Evolutionary conservation across 1,284 basidiomycete species (phyloP).

Genomic region (Cystobasidium sp.): DNA sequence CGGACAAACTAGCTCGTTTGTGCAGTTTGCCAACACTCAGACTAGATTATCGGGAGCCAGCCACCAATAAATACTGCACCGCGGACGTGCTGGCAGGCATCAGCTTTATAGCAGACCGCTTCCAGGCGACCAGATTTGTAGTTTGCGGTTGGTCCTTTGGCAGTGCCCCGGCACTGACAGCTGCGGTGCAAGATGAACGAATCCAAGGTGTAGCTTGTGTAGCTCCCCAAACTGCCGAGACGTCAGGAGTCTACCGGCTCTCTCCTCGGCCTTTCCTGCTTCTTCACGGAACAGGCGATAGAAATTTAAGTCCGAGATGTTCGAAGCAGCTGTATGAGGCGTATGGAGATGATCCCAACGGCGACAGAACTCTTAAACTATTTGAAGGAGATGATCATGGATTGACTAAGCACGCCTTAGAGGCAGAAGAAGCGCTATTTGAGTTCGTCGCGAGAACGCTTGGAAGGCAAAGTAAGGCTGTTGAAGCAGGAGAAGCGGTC

Average conservation of each 20-base stretch:
- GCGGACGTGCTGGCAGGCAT: conserved; percentile 1
- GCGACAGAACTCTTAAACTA: neutral
- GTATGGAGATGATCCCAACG: neutral
- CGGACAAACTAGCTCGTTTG: conserved; percentile 4
- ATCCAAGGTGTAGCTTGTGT: neutral
- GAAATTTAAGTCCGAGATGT: neutral
- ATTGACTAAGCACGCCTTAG: neutral
- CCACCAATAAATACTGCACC: neutral
- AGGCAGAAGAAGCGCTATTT: conserved; percentile 5
- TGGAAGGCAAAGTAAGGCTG: neutral
- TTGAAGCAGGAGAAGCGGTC: neutral
- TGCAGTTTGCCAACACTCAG: neutral
- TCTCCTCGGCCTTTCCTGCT: conserved; percentile 2
- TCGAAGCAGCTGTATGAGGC: conserved; percentile 6
- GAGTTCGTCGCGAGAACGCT: neutral
- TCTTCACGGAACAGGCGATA: neutral
- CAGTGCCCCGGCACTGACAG: neutral
- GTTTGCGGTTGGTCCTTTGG: conserved; percentile 6
- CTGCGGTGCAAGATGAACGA: neutral
- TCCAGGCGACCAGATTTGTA: neutral
- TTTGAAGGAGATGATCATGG: conserved; percentile 11
- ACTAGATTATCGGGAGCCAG: conserved; percentile 8
- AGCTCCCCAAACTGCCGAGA: neutral
- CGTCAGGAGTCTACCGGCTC: neutral
- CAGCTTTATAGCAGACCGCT: neutral